A percentile compares a stretch with the other conserved stretches of the same genome.
These are phyloP conservation scores for Colletotrichum salicis DNA, from an alignment of 2,329 filamentous ascomycete species.

Conservation along the genomic window DNA sequence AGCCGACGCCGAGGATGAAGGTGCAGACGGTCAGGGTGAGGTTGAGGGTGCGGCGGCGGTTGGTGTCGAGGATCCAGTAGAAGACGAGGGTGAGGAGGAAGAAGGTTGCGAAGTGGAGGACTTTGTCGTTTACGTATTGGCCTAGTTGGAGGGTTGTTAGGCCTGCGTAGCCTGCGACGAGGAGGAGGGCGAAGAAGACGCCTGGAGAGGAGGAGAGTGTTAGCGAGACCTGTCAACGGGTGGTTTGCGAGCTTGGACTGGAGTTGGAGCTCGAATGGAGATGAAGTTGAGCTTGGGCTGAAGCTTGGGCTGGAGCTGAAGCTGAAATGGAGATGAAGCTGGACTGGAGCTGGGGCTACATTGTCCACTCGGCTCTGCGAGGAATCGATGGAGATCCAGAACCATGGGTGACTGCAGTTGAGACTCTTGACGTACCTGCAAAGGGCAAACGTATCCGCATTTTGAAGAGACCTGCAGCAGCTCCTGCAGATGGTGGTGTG, in stretches of 20 bases:
- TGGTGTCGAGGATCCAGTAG: slow-evolving; percentile 97
- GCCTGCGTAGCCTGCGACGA: slow-evolving; percentile 82
- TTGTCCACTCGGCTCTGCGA: slow-evolving; percentile 9
- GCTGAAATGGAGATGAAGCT: not conserved
- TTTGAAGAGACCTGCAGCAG: slow-evolving; percentile 35
- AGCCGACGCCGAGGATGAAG: slow-evolving; percentile 74
- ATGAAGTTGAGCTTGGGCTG: not conserved
- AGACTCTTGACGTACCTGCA: slow-evolving; percentile 70
- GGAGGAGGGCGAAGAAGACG: slow-evolving; percentile 75
- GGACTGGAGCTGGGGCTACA: slow-evolving; percentile 3
- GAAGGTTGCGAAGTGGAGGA: slow-evolving; percentile 87
- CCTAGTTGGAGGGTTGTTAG: slow-evolving; percentile 72
- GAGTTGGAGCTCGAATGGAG: slow-evolving; percentile 5
- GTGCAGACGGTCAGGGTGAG: slow-evolving; percentile 86
- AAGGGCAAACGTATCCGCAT: slow-evolving; percentile 93
- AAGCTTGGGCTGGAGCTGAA: slow-evolving; percentile 8
- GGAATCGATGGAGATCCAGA: slow-evolving; percentile 10
- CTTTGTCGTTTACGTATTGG: slow-evolving; percentile 82
- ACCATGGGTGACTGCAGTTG: slow-evolving; percentile 6
- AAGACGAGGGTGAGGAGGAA: slow-evolving; percentile 88
- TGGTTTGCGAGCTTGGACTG: not conserved
- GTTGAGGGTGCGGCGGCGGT: slow-evolving; percentile 84
- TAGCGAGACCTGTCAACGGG: slow-evolving; percentile 9
- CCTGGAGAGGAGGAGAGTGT: slow-evolving; percentile 56
- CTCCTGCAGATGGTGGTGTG: slow-evolving; percentile 13